phyloP scores from a whole-genome alignment of 2,329 filamentous ascomycete species.

The Aspergillus fumigatiaffinis region DNA sequence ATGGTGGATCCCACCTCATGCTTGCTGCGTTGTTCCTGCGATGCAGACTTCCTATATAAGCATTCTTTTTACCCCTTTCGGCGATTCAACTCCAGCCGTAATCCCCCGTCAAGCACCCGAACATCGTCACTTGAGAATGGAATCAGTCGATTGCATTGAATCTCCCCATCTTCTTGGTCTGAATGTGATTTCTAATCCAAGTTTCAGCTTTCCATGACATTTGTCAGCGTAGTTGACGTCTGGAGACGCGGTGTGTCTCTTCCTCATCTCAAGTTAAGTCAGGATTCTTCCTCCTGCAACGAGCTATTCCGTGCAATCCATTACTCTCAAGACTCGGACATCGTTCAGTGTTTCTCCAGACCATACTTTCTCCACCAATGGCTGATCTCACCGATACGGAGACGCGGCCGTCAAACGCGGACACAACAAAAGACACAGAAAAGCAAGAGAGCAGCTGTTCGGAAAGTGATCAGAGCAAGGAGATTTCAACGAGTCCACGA shows the following conservation, averaged over 20 bases:
- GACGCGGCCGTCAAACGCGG: background rate
- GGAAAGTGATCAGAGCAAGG: background rate
- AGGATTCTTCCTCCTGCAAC: background rate
- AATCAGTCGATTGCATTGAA: background rate
- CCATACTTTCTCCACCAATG: background rate
- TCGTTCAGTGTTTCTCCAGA: background rate
- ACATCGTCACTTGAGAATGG: background rate
- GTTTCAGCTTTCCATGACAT: background rate
- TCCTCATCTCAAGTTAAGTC: background rate
- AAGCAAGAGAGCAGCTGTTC: slow-evolving; percentile 1
- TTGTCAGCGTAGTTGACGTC: background rate
- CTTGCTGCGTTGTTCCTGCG: too few relatives aligned
- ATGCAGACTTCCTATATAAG: too few relatives aligned
- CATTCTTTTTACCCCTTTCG: too few relatives aligned
- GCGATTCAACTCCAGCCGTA: too few relatives aligned
- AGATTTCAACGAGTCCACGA: background rate
- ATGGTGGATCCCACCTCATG: too few relatives aligned
- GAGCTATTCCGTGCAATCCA: background rate
- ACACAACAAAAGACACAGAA: background rate
- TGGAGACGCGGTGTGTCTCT: background rate
- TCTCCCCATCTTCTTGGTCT: background rate
- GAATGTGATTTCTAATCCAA: background rate
- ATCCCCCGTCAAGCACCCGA: too few relatives aligned
- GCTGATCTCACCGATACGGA: background rate
- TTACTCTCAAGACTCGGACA: background rate